Conservation (phyloP, 2,329 filamentous ascomycete genomes). For the Amesomyces nigricolor region DNA sequence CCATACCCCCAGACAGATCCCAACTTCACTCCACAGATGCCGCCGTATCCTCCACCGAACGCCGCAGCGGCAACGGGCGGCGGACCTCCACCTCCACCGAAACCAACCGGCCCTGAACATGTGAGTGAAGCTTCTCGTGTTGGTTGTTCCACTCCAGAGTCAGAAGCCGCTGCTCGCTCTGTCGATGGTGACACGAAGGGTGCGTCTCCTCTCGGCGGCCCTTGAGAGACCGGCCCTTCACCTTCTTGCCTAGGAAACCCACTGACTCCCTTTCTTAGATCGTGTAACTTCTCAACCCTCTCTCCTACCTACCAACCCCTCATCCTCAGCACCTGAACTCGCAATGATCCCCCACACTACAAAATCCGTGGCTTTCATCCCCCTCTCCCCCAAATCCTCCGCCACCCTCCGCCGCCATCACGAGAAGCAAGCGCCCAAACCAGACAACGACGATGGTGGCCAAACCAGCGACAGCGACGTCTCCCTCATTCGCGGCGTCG, state of each 20-base stretch:
- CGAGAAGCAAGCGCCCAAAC: slow-evolving; percentile 29
- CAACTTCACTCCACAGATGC: slow-evolving; percentile 36
- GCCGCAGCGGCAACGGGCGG: slow-evolving; percentile 23
- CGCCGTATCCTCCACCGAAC: slow-evolving; percentile 31
- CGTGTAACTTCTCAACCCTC: slow-evolving; percentile 17
- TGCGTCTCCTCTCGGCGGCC: slow-evolving; percentile 25
- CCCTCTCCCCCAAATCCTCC: slow-evolving; percentile 45
- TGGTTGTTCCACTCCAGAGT: slow-evolving; percentile 22
- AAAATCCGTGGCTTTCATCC: slow-evolving; percentile 44
- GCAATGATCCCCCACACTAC: slow-evolving; percentile 17
- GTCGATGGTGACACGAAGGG: slow-evolving; percentile 24
- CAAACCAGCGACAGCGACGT: slow-evolving; percentile 3
- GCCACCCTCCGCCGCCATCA: slow-evolving; percentile 41
- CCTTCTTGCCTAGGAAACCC: not conserved
- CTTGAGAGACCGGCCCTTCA: slow-evolving; percentile 5
- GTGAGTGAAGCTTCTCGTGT: slow-evolving; percentile 29
- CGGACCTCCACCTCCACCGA: slow-evolving; percentile 10
- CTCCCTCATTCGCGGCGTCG: not conserved
- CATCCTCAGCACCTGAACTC: slow-evolving; percentile 9
- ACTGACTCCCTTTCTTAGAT: slow-evolving; percentile 19
- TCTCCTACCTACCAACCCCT: not conserved
- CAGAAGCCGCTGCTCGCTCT: slow-evolving; percentile 18
- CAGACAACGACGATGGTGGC: slow-evolving; percentile 7
- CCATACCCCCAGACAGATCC: slow-evolving; percentile 30
- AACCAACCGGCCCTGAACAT: slow-evolving; percentile 27